Conservation (phyloP, 78 protist species). For the Dictyostelium discoideum region DNA sequence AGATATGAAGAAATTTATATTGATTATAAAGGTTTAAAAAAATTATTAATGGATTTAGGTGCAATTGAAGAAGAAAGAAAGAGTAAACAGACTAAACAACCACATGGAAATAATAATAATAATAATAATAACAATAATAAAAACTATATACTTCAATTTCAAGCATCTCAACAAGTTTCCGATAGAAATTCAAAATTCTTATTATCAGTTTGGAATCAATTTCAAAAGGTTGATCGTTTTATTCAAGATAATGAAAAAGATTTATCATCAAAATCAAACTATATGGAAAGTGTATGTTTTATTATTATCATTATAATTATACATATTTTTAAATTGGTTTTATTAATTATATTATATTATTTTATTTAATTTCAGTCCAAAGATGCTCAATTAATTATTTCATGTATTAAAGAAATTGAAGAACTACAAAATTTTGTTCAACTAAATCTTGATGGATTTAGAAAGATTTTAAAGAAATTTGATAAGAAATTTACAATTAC, state of each 20-base stretch:
- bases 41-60: conserved; percentile 21
- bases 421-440: conserved; percentile 10
- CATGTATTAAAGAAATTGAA: conserved; percentile 32
- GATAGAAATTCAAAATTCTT: conserved; percentile 44
- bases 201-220: conserved; percentile 36
- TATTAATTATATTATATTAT: background rate
- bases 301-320: background rate
- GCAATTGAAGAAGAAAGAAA: background rate
- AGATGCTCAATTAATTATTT: conserved; percentile 42
- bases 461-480: conserved; percentile 68
- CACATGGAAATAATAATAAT: background rate
- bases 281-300: conserved; percentile 36
- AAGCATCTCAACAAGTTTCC: conserved; percentile 15
- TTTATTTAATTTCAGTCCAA: background rate
- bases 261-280: conserved; percentile 10
- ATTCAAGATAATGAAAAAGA: conserved; percentile 10
- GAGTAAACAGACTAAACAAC: background rate
- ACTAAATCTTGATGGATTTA: conserved; percentile 56
- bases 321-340: background rate
- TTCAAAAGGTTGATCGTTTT: conserved; percentile 64
- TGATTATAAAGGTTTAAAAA: conserved; percentile 59
- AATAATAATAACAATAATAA: background rate
- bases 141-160: conserved; percentile 9
- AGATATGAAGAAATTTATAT: conserved; percentile 27
- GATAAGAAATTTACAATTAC: conserved; percentile 56